Evolutionary conservation across 179 eudicot species (phyloP).

Genomic region (Nepenthes alata): DNA sequence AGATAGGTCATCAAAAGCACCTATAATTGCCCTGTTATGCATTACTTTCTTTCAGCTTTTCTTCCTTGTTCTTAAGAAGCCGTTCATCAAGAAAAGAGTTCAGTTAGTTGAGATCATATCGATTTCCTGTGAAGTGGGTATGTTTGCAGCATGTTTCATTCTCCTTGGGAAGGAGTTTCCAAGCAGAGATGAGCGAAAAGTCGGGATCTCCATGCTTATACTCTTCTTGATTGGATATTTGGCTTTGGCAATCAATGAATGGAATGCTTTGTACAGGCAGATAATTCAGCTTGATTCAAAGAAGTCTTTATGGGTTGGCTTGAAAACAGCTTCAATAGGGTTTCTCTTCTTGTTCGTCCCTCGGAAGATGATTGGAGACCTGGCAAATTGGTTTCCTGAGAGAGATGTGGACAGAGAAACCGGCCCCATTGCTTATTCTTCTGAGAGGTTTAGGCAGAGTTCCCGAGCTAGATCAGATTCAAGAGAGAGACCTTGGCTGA

Average conservation of each 20-base stretch:
- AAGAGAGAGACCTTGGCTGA: constrained; percentile 60
- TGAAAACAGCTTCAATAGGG: constrained; percentile 43
- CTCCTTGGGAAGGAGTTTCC: constrained; percentile 32
- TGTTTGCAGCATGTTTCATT: constrained; percentile 37
- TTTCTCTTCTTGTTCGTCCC: constrained; percentile 40
- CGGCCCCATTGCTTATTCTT: constrained; percentile 13
- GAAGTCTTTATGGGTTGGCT: constrained; percentile 33
- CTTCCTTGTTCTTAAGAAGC: constrained; percentile 78
- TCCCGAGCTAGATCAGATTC: constrained; percentile 36
- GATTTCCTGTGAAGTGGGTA: constrained; percentile 42
- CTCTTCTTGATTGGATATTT: constrained; percentile 46
- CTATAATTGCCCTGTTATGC: constrained; percentile 36
- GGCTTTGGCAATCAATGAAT: constrained; percentile 49
- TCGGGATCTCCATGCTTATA: constrained; percentile 49
- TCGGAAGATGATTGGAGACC: constrained; percentile 25
- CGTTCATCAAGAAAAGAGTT: constrained; percentile 78
- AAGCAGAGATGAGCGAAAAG: constrained; percentile 18
- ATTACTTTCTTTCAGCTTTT: constrained; percentile 80
- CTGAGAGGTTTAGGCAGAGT: constrained; percentile 19
- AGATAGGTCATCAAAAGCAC: constrained; percentile 30
- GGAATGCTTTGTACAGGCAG: constrained; percentile 66
- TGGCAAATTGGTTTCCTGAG: constrained; percentile 22
- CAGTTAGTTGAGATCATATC: constrained; percentile 80
- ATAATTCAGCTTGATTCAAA: constrained; percentile 44
- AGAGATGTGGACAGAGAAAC: constrained; percentile 13